phyloP scores from a whole-genome alignment of 2,329 filamentous ascomycete genomes.

The Chrysosphaeria jannelii region DNA sequence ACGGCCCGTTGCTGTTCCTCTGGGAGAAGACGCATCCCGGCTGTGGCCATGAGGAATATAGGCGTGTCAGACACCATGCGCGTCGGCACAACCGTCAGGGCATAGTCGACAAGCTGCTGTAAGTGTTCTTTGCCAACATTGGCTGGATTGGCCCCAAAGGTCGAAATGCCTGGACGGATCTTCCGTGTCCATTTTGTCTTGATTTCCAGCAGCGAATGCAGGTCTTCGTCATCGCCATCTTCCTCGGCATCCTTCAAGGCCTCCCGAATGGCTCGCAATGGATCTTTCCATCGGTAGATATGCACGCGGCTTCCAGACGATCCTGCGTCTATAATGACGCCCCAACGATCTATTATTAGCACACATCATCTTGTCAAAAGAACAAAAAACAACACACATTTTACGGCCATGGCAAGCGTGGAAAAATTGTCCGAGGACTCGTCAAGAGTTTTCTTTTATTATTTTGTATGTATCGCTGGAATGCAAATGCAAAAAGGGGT shows the following conservation, averaged over 20 bases:
- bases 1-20: conserved; percentile 41
- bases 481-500: no score
- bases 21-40: conserved; percentile 70
- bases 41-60: conserved; percentile 82
- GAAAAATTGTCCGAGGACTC: no score
- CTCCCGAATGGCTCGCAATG: conserved; percentile 30
- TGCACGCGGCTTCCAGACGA: conserved; percentile 90
- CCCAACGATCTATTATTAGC: conserved; percentile 44
- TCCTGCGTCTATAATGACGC: conserved; percentile 87
- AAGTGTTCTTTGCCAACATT: conserved; percentile 61
- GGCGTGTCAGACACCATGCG: conserved; percentile 60
- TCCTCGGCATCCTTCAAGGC: conserved; percentile 19
- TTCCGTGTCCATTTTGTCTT: conserved; percentile 80
- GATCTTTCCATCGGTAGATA: conserved; percentile 79
- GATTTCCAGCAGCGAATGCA: conserved; percentile 46
- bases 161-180: conserved; percentile 75
- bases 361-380: not conserved
- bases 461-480: no score
- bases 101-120: conserved; percentile 50
- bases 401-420: no score
- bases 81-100: conserved; percentile 44
- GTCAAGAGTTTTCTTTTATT: no score
- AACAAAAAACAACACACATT: no score
- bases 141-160: conserved; percentile 50
- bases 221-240: conserved; percentile 16